Base-by-base conservation (phyloP, 306 rosid species). In the Casuarina glauca region DNA sequence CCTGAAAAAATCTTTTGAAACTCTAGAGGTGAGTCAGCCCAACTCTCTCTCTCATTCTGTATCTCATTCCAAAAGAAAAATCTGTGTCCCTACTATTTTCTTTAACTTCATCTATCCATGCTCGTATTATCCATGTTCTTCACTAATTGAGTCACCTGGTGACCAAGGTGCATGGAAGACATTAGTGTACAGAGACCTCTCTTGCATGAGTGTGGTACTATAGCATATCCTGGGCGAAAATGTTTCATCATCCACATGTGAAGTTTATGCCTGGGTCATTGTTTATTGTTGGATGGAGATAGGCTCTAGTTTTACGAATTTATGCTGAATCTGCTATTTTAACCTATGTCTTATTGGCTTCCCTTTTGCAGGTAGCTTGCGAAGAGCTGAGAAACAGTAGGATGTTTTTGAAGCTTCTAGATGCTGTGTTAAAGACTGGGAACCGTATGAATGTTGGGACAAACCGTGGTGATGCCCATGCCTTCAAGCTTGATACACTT, bases 401-500 rank as follows among this genome's bases (percentile, higher is more conserved):
- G 79, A 93, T 95, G 97, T 95, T 95, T 86, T 83, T 93, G 83
- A 95, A 95, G 88, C 97, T 95, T 76, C 87, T 95, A 41, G 97
- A 95, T 79, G 97, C 99, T 3, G 99, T 95, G 51, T 93, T 95
- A 26, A 95, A 95, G 88, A 95, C 99, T 0, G 97, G 99, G 48
- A 95, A 95, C 84, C 91, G 99, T 8, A 95, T 95, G 99, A 95
- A 95, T 3, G 97, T 93, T 36, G 99, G 99, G 79, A 95, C 99
- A 9, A 95, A 91, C 80, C 97, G 99, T 0, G 99, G 99, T 0
- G 99, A 95, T 76, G 99, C 97, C 1, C 97, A 88, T 15, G 99
- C 99, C 76, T 95, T 95, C 90, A 95, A 93, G 88, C 99, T 95
- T 5, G 99, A 95, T 76, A 95, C 99, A n/a, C 99, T 95, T 82